Conservation (phyloP, 495 filamentous ascomycete species). For the Xylaria intraflava region DNA sequence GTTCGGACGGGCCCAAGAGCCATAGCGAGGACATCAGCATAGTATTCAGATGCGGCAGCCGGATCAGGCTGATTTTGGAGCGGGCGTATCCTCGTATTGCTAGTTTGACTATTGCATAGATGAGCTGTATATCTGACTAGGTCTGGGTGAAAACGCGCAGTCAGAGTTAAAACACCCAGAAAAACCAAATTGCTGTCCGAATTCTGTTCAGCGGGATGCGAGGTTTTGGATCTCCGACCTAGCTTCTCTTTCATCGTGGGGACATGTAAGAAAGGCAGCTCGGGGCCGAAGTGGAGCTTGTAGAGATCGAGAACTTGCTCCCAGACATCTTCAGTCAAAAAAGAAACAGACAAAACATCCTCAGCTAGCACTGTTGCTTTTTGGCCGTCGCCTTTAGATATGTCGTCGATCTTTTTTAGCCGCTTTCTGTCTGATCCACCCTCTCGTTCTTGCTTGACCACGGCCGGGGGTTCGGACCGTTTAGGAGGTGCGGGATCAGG, state of each 20-base stretch:
- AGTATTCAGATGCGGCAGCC: constrained; percentile 68
- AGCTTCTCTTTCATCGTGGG: constrained; percentile 62
- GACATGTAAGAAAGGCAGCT: constrained; percentile 76
- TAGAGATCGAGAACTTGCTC: constrained; percentile 71
- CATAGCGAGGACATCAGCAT: constrained; percentile 62
- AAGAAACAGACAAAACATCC: constrained; percentile 44
- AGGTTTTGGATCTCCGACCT: constrained; percentile 32
- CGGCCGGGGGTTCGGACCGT: constrained; percentile 44
- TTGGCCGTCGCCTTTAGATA: constrained; percentile 34
- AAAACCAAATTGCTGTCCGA: constrained; percentile 57
- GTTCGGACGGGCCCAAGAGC: constrained; percentile 52
- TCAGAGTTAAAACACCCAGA: constrained; percentile 70
- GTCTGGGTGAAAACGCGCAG: constrained; percentile 66
- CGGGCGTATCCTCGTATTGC: constrained; percentile 30
- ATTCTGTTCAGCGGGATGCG: constrained; percentile 38
- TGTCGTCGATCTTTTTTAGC: constrained; percentile 47
- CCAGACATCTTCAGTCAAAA: constrained; percentile 64
- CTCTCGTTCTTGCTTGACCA: constrained; percentile 51
- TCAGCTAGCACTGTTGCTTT: constrained; percentile 31
- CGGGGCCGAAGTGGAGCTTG: constrained; percentile 72
- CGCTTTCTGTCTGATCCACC: constrained; percentile 57
- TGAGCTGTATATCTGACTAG: constrained; percentile 57
- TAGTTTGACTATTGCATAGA: constrained; percentile 27
- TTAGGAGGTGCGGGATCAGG: constrained; percentile 51
- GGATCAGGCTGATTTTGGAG: constrained; percentile 43